phyloP scores from a whole-genome alignment of 164 flowering plant species.

The Paratinospora sagittata region DNA sequence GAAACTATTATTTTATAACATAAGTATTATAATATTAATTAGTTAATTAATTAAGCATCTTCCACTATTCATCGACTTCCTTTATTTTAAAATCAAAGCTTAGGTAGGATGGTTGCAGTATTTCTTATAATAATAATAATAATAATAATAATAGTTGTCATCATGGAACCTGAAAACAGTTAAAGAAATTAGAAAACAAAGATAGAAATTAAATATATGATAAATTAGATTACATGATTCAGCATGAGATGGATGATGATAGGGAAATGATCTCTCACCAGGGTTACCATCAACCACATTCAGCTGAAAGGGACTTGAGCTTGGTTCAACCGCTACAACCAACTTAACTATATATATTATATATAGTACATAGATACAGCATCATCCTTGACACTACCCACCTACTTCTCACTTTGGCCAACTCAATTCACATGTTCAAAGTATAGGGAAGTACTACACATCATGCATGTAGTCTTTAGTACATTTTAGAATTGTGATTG shows the following conservation, averaged over 20 bases:
- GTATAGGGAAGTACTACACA: not conserved
- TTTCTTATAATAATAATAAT: no score
- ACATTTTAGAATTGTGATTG: not conserved
- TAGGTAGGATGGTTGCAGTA: no score
- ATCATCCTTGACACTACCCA: not conserved
- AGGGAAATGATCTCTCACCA: not conserved
- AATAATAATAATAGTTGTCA: no score
- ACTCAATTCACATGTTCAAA: not conserved
- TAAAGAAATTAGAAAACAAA: not conserved
- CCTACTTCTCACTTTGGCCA: not conserved
- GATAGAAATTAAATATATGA: not conserved
- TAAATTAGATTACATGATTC: slow-evolving; percentile 27
- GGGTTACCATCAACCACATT: slow-evolving; percentile 22
- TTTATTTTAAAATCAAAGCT: no score
- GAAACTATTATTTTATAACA: no score
- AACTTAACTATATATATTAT: slow-evolving; percentile 5
- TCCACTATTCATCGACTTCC: no score
- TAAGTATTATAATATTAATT: no score
- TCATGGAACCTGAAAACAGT: not conserved
- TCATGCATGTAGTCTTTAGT: not conserved
- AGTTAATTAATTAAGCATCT: no score
- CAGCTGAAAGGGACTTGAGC: slow-evolving; percentile 16
- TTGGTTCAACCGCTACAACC: slow-evolving; percentile 5
- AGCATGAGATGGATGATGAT: slow-evolving; percentile 20
- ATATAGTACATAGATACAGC: not conserved